These are phyloP conservation scores for Dioszegia aurantiaca DNA, from an alignment of 768 basidiomycete genomes.

Conservation along the genomic window DNA sequence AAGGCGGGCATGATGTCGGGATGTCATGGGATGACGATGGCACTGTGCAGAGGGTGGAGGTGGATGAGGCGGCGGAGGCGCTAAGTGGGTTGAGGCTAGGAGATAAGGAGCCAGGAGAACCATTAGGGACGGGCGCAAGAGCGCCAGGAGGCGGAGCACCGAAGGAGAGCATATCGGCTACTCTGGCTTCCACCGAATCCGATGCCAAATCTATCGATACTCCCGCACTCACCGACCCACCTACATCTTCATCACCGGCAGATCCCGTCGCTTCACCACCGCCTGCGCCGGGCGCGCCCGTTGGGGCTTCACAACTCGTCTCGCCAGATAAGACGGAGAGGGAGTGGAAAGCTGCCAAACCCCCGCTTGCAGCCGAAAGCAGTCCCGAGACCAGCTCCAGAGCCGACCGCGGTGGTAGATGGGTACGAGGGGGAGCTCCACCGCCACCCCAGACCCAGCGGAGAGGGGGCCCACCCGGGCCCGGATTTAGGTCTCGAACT, in stretches of 20 bases:
- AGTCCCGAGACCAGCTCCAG: too few species aligned
- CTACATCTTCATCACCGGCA: not conserved
- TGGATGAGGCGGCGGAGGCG: slow-evolving; percentile 33
- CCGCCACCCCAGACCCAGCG: not conserved
- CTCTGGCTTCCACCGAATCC: not conserved
- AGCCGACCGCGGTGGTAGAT: not conserved
- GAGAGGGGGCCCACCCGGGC: not conserved
- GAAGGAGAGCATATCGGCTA: slow-evolving; percentile 9
- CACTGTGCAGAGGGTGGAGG: slow-evolving; percentile 62
- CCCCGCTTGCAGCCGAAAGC: not conserved
- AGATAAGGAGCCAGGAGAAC: not conserved
- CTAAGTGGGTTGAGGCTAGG: slow-evolving; percentile 21
- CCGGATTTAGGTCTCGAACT: not conserved
- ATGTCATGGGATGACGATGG: slow-evolving; percentile 65
- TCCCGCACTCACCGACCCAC: slow-evolving; percentile 1
- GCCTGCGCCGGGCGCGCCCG: not conserved
- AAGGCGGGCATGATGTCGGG: slow-evolving; percentile 49
- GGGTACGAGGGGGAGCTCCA: not conserved
- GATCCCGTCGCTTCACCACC: not conserved
- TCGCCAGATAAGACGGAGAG: slow-evolving; percentile 7
- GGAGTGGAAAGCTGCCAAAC: slow-evolving; percentile 9
- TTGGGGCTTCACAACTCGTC: not conserved
- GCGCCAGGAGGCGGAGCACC: slow-evolving; percentile 15
- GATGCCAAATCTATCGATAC: not conserved
- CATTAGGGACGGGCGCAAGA: not conserved